Conservation (phyloP, 176 grass and related monocot species). For the Lolium multiflorum region DNA sequence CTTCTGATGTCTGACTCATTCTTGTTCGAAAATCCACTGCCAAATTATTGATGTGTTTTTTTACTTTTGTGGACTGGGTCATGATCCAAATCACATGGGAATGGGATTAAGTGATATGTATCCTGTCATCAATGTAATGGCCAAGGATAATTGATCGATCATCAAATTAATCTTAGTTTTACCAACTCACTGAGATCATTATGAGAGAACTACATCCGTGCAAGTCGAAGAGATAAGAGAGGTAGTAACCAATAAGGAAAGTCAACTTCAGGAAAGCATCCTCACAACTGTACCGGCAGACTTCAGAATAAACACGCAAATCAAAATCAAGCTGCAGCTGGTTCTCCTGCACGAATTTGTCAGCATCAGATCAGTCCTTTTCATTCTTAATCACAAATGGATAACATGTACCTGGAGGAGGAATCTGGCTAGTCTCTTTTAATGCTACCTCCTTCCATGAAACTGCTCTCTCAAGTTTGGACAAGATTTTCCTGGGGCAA, state of each 20-base stretch:
- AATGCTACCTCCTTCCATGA: slow-evolving; percentile 28
- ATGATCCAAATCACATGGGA: not conserved
- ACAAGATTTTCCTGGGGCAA: not conserved
- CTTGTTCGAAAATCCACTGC: not conserved
- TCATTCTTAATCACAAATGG: slow-evolving; percentile 47
- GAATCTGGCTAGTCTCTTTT: slow-evolving; percentile 29
- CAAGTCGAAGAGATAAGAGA: slow-evolving; percentile 21
- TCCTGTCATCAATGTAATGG: slow-evolving; percentile 36
- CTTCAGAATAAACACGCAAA: slow-evolving; percentile 25
- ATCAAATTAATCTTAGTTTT: slow-evolving; percentile 26
- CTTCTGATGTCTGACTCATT: not conserved
- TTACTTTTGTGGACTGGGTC: not conserved
- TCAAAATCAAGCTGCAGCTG: slow-evolving; percentile 36
- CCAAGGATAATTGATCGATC: slow-evolving; percentile 32
- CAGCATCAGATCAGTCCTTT: slow-evolving; percentile 43
- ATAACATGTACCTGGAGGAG: slow-evolving; percentile 46
- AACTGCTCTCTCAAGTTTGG: not conserved
- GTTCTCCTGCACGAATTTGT: slow-evolving; percentile 35
- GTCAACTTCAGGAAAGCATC: slow-evolving; percentile 49
- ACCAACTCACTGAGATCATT: not conserved
- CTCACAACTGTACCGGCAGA: slow-evolving; percentile 22
- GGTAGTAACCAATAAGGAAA: slow-evolving; percentile 6
- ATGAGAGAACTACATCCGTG: slow-evolving; percentile 11
- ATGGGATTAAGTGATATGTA: slow-evolving; percentile 7
- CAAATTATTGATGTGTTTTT: not conserved